Conservation (phyloP, 805 yeast genomes). For the Candida ipomoeae region DNA sequence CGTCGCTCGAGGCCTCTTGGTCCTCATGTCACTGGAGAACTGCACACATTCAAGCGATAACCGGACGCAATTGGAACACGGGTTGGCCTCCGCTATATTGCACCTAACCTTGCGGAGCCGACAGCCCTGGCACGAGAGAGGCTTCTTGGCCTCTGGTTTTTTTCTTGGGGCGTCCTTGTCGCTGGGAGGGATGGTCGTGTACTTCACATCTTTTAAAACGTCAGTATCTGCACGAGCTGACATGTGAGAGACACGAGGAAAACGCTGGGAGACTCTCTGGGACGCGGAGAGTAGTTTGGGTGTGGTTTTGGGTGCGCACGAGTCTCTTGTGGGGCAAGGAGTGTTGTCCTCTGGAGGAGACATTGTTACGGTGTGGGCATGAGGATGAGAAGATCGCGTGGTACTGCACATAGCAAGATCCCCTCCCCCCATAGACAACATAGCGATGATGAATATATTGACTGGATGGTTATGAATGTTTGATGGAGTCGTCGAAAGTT, state of each 20-base stretch:
- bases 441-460: too few species aligned
- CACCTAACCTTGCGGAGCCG: conserved; percentile 46
- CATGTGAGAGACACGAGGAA: conserved; percentile 1
- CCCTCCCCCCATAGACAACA: too few species aligned
- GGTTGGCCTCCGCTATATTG: conserved; percentile 35
- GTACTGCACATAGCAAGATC: not conserved
- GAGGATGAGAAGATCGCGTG: not conserved
- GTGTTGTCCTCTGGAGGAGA: not conserved
- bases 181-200: not conserved
- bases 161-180: not conserved
- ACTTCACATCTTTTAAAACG: not conserved
- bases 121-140: conserved; percentile 37
- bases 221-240: conserved; percentile 1
- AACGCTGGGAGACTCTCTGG: not conserved
- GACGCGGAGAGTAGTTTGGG: not conserved
- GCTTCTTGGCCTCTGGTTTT: conserved; percentile 4
- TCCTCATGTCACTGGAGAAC: conserved; percentile 47
- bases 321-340: not conserved
- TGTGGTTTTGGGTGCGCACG: too few species aligned
- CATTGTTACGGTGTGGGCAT: not conserved
- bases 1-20: conserved; percentile 45
- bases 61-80: conserved; percentile 46
- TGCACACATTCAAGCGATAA: conserved; percentile 44
- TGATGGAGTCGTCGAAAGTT: too few species aligned
- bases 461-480: too few species aligned